Evolutionary conservation across 2,329 filamentous ascomycete species (phyloP).

Genomic region (Penicillium sp.): DNA sequence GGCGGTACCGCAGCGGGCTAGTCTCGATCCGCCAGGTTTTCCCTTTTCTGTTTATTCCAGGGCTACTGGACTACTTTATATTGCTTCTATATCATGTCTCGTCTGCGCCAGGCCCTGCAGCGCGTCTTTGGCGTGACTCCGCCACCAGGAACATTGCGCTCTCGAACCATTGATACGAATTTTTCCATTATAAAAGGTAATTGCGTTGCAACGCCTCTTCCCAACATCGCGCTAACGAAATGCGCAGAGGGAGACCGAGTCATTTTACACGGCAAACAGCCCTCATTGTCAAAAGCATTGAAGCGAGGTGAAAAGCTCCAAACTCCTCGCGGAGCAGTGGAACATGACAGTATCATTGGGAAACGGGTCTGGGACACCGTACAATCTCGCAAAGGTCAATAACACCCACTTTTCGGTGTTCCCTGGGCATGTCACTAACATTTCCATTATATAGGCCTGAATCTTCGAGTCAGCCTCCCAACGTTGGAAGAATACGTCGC

Average conservation of each 20-base stretch:
- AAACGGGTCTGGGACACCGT: conserved; percentile 60
- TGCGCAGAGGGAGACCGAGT: conserved; percentile 46
- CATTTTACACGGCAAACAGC: conserved; percentile 40
- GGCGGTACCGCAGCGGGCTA: conserved; percentile 9
- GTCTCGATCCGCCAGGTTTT: conserved; percentile 15
- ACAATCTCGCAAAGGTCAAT: conserved; percentile 51
- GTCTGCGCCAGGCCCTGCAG: conserved; percentile 35
- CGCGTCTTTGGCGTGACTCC: conserved; percentile 31
- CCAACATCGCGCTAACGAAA: conserved; percentile 10
- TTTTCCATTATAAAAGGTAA: conserved; percentile 42
- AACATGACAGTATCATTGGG: conserved; percentile 63
- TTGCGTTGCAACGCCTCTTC: not conserved
- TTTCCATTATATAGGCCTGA: conserved; percentile 31
- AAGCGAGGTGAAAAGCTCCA: conserved; percentile 38
- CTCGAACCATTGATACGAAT: conserved; percentile 38
- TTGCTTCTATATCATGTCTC: conserved; percentile 32
- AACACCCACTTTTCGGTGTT: not conserved
- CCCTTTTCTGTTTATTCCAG: conserved; percentile 6
- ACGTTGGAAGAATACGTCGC: conserved; percentile 72
- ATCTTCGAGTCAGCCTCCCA: conserved; percentile 60
- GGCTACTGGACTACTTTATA: not conserved
- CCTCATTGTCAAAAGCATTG: conserved; percentile 46
- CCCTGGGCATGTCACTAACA: conserved; percentile 1
- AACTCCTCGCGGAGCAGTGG: conserved; percentile 38
- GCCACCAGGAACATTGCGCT: conserved; percentile 20